Evolutionary conservation across 768 basidiomycete species (phyloP).

Genomic region (Dentipellis sp.): DNA sequence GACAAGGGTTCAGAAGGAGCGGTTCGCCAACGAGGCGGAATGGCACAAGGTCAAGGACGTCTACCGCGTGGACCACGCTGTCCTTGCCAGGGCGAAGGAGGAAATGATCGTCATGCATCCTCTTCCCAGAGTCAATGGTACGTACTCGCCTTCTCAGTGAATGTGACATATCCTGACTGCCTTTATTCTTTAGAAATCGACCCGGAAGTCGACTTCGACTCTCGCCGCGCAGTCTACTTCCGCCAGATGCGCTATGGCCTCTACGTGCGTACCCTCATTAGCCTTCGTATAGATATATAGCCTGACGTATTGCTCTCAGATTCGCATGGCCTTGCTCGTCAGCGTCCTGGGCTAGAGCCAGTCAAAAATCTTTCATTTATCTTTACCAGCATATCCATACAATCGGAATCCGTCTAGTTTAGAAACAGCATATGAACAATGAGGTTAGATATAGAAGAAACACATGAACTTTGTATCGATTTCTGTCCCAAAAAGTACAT

Average conservation of each 20-base stretch:
- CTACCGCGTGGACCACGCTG: conserved; percentile 89
- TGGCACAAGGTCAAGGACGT: conserved; percentile 89
- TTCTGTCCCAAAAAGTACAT: neutral
- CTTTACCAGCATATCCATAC: neutral
- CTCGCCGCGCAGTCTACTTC: conserved; percentile 91
- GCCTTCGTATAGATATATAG: neutral
- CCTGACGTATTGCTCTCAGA: conserved; percentile 19
- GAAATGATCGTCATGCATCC: conserved; percentile 99
- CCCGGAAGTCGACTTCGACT: conserved; percentile 96
- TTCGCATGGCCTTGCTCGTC: conserved; percentile 45
- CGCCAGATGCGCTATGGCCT: conserved; percentile 98
- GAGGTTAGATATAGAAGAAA: neutral
- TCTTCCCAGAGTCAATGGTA: conserved; percentile 86
- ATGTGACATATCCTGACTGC: conserved; percentile 7
- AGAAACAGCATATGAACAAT: neutral
- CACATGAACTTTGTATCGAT: neutral
- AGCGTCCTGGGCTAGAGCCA: conserved; percentile 24
- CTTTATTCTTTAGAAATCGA: conserved; percentile 73
- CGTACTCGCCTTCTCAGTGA: conserved; percentile 16
- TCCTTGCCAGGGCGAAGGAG: conserved; percentile 87
- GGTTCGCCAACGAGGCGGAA: conserved; percentile 72
- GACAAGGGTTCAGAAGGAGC: conserved; percentile 92
- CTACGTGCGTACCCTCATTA: conserved; percentile 56
- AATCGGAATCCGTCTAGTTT: neutral
- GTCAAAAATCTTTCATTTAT: neutral